Evolutionary conservation across 2,329 filamentous ascomycete species (phyloP), one percentile per base, ranked within the genome.

Genomic region (Fusarium albosuccineum): DNA sequence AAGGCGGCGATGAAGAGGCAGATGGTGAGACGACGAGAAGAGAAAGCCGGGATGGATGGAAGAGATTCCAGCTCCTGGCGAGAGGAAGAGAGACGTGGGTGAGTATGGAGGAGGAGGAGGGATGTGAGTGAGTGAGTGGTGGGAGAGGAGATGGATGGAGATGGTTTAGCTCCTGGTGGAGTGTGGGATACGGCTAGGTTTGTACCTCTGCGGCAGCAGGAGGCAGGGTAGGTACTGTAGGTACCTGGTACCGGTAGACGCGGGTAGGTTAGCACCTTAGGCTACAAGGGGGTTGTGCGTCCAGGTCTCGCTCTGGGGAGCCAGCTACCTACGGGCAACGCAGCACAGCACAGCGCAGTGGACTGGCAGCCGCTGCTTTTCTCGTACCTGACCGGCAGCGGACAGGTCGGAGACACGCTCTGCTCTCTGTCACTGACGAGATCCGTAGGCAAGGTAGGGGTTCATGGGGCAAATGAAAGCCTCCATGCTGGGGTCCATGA

Each of bases 41-140:
- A 77, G 75, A 79, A 77, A 72, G 77, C 76, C 58, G 60, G 65
- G 80, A 81, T 84, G 81, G 80, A 77, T 77, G 79, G 73, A 77
- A 75, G 71, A 64, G 71, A 72, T 75, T 78, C 73, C 77, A 78
- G 75, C 76, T 78, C 75, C 73, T 69, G 57, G 62, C 66, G 73
- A 70, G 65, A 64, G 64, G 67, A 72, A 70, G 73, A 74, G 65
- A 71, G 70, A 74, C 55, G 57, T 29, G 60, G 68, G 66, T 73
- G 67, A 57, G 64, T 67, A 67, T 64, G 63, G 59, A 61, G 67
- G 58, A 68, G 62, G 62, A 68, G 68, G 63, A 66, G 71, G 72
- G 67, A 67, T 64, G 58, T 55, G 46, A 55, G 59, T 44, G 57
- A 60, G 57, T 57, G 62, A 57, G 58, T 63, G 66, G 57, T 57